Evolutionary conservation across 1,284 basidiomycete genomes (phyloP).

Genomic region (Trametes pubescens): DNA sequence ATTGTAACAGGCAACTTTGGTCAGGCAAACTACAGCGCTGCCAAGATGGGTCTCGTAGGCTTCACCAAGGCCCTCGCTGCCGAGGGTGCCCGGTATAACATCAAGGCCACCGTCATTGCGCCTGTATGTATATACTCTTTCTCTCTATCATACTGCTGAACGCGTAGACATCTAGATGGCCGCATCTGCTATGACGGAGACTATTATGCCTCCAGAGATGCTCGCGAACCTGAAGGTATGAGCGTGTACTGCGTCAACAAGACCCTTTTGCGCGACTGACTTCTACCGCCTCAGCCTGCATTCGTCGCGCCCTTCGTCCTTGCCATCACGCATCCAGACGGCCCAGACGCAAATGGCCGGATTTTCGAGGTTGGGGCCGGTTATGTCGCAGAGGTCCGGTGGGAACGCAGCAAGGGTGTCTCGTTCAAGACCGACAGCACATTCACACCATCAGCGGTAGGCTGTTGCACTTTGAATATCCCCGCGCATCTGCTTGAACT

Average conservation of each 20-base stretch:
- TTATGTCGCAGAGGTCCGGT: conserved; percentile 91
- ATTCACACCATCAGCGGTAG: conserved; percentile 94
- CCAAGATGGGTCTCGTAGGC: conserved; percentile 89
- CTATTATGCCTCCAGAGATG: conserved; percentile 97
- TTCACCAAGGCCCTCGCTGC: conserved; percentile 94
- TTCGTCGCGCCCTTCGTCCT: conserved; percentile 94
- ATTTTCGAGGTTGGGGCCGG: conserved; percentile 97
- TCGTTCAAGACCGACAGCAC: conserved; percentile 92
- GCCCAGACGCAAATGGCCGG: conserved; percentile 85
- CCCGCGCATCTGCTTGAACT: not conserved
- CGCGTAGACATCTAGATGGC: conserved; percentile 66
- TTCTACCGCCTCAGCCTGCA: conserved; percentile 67
- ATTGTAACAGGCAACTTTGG: conserved; percentile 85
- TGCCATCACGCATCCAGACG: conserved; percentile 79
- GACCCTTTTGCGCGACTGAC: not conserved
- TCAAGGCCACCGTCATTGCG: conserved; percentile 88
- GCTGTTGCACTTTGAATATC: conserved; percentile 30
- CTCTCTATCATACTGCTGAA: not conserved
- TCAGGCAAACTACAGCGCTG: conserved; percentile 93
- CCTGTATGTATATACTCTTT: conserved; percentile 66
- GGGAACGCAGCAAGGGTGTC: conserved; percentile 89
- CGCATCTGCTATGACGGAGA: conserved; percentile 94
- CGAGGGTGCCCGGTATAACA: conserved; percentile 94
- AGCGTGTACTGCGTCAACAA: not conserved
- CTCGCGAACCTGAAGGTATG: conserved; percentile 86